Evolutionary conservation across 306 rosid genomes (phyloP), one percentile per base, ranked within the genome.

Genomic region (Prosopis cineraria): DNA sequence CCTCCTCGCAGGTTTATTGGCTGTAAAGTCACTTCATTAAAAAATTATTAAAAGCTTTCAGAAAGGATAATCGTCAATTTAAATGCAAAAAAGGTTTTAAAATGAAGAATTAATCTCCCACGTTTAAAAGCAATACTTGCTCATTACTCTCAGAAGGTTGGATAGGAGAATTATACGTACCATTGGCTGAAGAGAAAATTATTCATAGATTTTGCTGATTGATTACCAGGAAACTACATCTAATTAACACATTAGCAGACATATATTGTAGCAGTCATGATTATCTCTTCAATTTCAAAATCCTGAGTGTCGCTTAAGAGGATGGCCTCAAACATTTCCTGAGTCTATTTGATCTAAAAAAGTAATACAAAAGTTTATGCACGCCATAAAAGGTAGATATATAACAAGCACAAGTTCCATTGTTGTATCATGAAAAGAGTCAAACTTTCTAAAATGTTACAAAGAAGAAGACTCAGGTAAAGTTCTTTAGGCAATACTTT

Each of bases 21-120:
- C n/a, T n/a, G n/a, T n/a, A n/a, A n/a, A n/a, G n/a, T n/a, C n/a
- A n/a, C n/a, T n/a, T n/a, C n/a, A n/a, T n/a, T n/a, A n/a, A n/a
- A n/a, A n/a, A n/a, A 1, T 39, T 53, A 72, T 36, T 27, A 50
- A 27, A 50, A 14, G 14, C 60, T 33, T 78, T 19, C 36, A 70
- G 58, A 70, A 29, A 43, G 67, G 60, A 77, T 43, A 44, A 31
- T 24, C n/a, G 33, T 33, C 39, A 48, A 19, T 31, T 13, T 24
- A 63, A 72, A 79, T 25, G 36, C 73, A 10, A 25, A n/a, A n/a
- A n/a, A 60, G 50, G 55, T 34, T 52, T 20, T 12, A 63, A 66
- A 56, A 41, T 66, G 41, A 53, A 34, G 31, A 25, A 24, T 9
- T 77, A 1, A 72, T 62, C 45, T 72, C 36, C 33, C 73, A 50